A percentile compares a stretch with the other conserved stretches of the same genome.
Evolutionary conservation across 2,329 filamentous ascomycete genomes (phyloP).

Genomic region (Orbilia oligospora): DNA sequence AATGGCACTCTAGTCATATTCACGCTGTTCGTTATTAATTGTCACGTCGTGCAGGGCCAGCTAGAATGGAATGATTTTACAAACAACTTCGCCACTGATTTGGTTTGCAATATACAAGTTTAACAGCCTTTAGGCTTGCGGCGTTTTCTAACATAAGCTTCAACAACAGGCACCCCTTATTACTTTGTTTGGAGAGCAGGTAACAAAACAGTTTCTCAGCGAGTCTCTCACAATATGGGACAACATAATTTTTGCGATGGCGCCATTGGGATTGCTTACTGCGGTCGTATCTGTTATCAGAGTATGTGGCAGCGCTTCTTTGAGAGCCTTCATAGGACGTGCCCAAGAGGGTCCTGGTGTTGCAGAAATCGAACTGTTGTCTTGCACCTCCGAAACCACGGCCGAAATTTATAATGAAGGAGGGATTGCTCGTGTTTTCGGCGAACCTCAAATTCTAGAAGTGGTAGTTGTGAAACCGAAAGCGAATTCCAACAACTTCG

Average conservation of each 20-base stretch:
- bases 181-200: slow-evolving; percentile 67
- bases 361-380: slow-evolving; percentile 6
- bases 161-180: slow-evolving; percentile 64
- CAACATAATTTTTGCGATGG: slow-evolving; percentile 69
- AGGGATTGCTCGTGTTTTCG: slow-evolving; percentile 1
- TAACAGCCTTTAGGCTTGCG: not conserved
- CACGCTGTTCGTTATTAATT: not conserved
- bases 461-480: not conserved
- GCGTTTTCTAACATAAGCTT: not conserved
- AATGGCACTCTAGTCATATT: not conserved
- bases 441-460: not conserved
- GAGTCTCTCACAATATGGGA: slow-evolving; percentile 65
- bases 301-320: slow-evolving; percentile 54
- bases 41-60: not conserved
- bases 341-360: not conserved
- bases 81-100: slow-evolving; percentile 38
- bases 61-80: slow-evolving; percentile 44
- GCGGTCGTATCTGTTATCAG: slow-evolving; percentile 65
- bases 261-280: slow-evolving; percentile 68
- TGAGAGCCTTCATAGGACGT: slow-evolving; percentile 40
- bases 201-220: slow-evolving; percentile 68
- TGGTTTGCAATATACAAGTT: slow-evolving; percentile 2
- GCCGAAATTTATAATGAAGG: not conserved
- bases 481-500: not conserved
- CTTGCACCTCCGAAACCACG: not conserved